Evolutionary conservation across 192 early-diverging fungal genomes (phyloP).

Genomic region (Coemansia sp.): DNA sequence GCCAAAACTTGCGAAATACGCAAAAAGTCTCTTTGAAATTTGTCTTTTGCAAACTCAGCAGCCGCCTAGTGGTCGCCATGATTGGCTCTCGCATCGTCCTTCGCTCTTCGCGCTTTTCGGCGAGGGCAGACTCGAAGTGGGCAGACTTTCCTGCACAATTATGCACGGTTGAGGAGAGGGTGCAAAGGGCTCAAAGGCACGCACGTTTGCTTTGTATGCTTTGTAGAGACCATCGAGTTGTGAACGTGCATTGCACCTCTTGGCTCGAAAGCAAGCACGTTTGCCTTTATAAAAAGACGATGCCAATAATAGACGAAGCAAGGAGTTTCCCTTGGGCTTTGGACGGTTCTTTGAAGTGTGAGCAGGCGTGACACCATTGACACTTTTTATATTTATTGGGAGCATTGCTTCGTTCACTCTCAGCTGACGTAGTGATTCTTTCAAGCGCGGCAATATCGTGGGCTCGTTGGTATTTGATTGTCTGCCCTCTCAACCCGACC

Average conservation of each 20-base stretch:
- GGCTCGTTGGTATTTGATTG: too few relatives aligned
- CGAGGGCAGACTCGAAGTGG: neutral
- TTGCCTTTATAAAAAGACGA: neutral
- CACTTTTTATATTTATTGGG: neutral
- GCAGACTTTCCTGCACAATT: neutral
- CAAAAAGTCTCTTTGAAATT: neutral
- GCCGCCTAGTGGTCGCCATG: neutral
- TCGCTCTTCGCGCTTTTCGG: neutral
- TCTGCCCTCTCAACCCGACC: neutral
- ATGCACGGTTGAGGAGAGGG: constrained; percentile 1
- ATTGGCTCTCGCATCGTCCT: neutral
- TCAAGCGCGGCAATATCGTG: neutral
- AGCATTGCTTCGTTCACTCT: neutral
- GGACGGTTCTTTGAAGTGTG: neutral
- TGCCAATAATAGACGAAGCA: neutral
- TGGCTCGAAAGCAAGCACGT: neutral
- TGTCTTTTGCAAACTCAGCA: neutral
- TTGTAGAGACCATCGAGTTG: neutral
- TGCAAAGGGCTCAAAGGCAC: neutral
- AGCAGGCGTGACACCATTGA: neutral
- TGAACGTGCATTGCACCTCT: neutral
- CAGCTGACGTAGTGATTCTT: neutral
- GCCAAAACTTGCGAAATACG: neutral
- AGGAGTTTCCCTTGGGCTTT: neutral
- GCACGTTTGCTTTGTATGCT: neutral